Evolutionary conservation across 2,329 filamentous ascomycete species (phyloP).

Genomic region (Coleophoma crateriformis): DNA sequence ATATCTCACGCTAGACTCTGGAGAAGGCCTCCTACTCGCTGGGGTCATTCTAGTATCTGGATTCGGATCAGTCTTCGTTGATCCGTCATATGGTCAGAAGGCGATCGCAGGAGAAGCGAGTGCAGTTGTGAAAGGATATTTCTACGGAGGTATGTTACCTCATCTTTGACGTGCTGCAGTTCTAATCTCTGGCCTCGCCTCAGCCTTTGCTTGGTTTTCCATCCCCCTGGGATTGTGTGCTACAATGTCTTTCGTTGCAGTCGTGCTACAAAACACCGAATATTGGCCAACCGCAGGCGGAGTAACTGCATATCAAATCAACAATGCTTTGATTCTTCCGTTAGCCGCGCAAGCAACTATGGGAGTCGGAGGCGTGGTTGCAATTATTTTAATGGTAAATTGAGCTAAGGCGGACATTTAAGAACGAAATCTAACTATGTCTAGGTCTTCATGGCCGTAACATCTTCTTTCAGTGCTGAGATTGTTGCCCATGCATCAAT

Average conservation of each 20-base stretch:
- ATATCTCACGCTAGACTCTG: constrained; percentile 5
- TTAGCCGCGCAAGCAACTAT: constrained; percentile 21
- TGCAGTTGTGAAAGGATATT: constrained; percentile 29
- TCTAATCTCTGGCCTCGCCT: too few relatives aligned
- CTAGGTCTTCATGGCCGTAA: constrained; percentile 42
- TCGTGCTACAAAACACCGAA: constrained; percentile 35
- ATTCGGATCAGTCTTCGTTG: constrained; percentile 28
- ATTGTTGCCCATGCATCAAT: constrained; percentile 61
- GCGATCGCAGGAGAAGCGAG: constrained; percentile 33
- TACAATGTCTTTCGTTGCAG: constrained; percentile 37
- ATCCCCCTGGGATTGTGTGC: constrained; percentile 41
- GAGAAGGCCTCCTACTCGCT: constrained; percentile 1
- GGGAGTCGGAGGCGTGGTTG: constrained; percentile 21
- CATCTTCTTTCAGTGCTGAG: constrained; percentile 39
- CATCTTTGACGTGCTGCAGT: too few relatives aligned
- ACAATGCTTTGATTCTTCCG: constrained; percentile 18
- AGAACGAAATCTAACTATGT: too few relatives aligned
- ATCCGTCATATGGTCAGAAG: constrained; percentile 40
- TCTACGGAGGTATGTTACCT: constrained; percentile 34
- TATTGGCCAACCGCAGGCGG: constrained; percentile 31
- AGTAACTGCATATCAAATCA: constrained; percentile 14
- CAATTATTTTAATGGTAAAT: constrained; percentile 33
- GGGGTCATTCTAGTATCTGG: constrained; percentile 2
- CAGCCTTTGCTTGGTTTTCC: constrained; percentile 31
- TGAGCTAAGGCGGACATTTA: too few relatives aligned